Evolutionary conservation across 1,284 basidiomycete species (phyloP).

Genomic region (Moniliella sp.): DNA sequence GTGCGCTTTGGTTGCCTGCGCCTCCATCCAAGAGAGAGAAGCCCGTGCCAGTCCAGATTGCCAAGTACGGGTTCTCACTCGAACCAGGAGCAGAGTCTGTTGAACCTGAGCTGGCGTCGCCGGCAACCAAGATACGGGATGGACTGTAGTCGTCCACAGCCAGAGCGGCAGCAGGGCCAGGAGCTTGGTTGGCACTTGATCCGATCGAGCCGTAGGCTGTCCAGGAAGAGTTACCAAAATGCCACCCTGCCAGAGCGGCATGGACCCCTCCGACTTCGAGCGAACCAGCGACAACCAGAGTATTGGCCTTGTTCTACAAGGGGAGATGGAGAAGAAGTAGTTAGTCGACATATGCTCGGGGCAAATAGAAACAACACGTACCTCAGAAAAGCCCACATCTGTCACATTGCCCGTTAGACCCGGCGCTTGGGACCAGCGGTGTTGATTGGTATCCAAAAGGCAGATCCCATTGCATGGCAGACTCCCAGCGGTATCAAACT

Average conservation of each 20-base stretch:
- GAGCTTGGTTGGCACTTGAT: conserved; percentile 42
- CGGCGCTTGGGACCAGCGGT: conserved; percentile 64
- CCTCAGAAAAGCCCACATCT: conserved; percentile 51
- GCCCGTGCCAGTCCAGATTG: conserved; percentile 15
- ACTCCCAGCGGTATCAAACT: conserved; percentile 58
- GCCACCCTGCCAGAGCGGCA: conserved; percentile 52
- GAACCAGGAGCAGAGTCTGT: too few species aligned
- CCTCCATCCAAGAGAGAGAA: too few species aligned
- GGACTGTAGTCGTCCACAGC: conserved; percentile 58
- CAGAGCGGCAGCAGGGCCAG: conserved; percentile 71
- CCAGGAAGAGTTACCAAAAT: conserved; percentile 41
- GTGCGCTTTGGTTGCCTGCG: conserved; percentile 27
- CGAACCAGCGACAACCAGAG: conserved; percentile 41
- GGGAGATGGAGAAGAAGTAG: background rate
- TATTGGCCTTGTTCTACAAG: conserved; percentile 8
- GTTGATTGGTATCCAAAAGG: conserved; percentile 46
- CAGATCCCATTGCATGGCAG: conserved; percentile 60
- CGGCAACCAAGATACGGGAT: conserved; percentile 75
- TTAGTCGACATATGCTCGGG: background rate
- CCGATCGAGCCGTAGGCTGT: conserved; percentile 52
- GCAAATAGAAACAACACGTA: conserved; percentile 35
- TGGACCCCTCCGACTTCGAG: conserved; percentile 46
- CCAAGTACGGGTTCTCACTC: conserved; percentile 14
- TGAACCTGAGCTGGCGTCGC: too few species aligned
- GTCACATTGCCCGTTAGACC: conserved; percentile 64